Evolutionary conservation across 352 stramenopile species (phyloP), one percentile per base, ranked within the genome.

Genomic region (Elongisporangium undulatum): DNA sequence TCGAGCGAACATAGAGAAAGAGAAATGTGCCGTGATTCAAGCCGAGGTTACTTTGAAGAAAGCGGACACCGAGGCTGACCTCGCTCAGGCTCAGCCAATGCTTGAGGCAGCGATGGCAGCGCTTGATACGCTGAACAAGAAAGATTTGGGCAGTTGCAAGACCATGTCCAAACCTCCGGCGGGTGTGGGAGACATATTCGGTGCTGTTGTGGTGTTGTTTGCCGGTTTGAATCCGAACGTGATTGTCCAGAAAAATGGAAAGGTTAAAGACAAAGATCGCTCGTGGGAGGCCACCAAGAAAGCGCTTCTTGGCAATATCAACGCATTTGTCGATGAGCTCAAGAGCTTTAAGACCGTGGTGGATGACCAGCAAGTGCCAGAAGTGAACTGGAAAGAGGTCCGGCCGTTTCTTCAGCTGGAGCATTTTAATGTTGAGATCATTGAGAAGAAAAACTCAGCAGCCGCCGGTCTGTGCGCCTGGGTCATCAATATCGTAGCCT

Each of bases 241-340:
- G 0, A 60, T 87, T 2, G 68, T 89, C 2, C 86, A 97, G 62
- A 98, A 98, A 80, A 98, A 93, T 49, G 93, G 86, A 52, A 98
- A 98, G 59, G 89, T 98, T 22, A 94, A 94, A 56, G 85, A 94
- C 55, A 98, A 98, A 62, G 93, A 98, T 66, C 85, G 90, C 17
- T 86, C 82, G 5, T 98, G 95, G 95, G 94, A 98, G 34, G 86
- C 85, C 0, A 83, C 78, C 20, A 98, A 98, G 74, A 98, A 98
- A 61, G 79, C 89, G 19, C 56, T 98, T 9, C 66, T 98, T 41
- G 71, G 85, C 15, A 97, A 98, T 56, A 89, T 98, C 50, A 96
- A 97, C 53, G 91, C 86, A 13, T 94, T 98, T 55, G 91, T 98
- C 20, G 90, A 98, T 50, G 82, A 96, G 29, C 75, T 98, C 4